phyloP scores from a whole-genome alignment of 805 yeast genomes.

The Wickerhamomyces pijperi region DNA sequence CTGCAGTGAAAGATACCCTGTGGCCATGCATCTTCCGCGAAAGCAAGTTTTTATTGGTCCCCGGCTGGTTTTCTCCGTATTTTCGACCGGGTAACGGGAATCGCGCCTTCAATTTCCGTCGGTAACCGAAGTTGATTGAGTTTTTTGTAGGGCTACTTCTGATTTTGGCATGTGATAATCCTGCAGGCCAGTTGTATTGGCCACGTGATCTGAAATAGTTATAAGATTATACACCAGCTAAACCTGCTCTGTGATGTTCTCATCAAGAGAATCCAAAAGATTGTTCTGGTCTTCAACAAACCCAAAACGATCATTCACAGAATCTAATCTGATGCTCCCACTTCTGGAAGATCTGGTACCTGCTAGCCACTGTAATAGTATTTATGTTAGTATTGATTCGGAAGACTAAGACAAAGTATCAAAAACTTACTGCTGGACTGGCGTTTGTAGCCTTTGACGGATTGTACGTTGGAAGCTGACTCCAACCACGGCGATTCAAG shows the following conservation, averaged over 20 bases:
- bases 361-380: slow-evolving; percentile 6
- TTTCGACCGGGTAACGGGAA: too few relatives aligned
- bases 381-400: background rate
- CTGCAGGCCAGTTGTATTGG: too few relatives aligned
- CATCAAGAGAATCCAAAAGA: slow-evolving; percentile 27
- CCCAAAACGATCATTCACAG: slow-evolving; percentile 22
- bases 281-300: slow-evolving; percentile 30
- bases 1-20: background rate
- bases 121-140: too few relatives aligned
- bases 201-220: background rate
- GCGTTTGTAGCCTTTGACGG: background rate
- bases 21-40: background rate
- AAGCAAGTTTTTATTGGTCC: background rate
- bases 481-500: slow-evolving; percentile 25
- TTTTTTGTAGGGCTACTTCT: too few relatives aligned
- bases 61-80: too few relatives aligned
- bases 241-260: slow-evolving; percentile 10
- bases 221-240: background rate
- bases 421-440: background rate
- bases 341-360: slow-evolving; percentile 4
- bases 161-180: too few relatives aligned
- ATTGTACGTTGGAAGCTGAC: slow-evolving; percentile 20
- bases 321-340: slow-evolving; percentile 11
- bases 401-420: too few relatives aligned
- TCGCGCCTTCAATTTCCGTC: too few relatives aligned